phyloP scores from a whole-genome alignment of 371 early-diverging fungal genomes.

The Enteropsectra breve region DNA sequence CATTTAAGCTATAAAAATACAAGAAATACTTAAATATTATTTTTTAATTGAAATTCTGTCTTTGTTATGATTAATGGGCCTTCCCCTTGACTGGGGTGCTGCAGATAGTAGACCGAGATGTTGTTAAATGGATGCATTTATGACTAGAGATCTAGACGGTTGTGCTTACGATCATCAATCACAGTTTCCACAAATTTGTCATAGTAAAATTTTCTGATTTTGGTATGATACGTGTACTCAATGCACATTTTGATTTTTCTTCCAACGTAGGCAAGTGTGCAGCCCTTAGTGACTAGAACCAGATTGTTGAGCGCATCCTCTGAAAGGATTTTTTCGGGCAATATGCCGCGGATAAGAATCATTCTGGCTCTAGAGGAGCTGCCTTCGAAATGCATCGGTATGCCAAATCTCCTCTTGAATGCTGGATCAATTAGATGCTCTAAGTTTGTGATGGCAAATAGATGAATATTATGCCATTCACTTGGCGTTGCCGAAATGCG shows the following conservation, averaged over 20 bases:
- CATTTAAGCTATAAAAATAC: too few relatives aligned
- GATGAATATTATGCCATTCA: conserved; percentile 22
- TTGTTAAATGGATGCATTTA: too few relatives aligned
- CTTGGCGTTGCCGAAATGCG: conserved; percentile 36
- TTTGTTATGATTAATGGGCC: too few relatives aligned
- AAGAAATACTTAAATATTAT: too few relatives aligned
- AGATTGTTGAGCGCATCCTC: background rate
- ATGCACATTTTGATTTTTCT: background rate
- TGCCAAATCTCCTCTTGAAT: conserved; percentile 45
- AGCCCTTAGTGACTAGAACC: conserved; percentile 45
- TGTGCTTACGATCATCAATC: too few relatives aligned
- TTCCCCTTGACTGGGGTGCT: too few relatives aligned
- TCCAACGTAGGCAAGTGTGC: conserved; percentile 54
- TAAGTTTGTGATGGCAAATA: conserved; percentile 50
- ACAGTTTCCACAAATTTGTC: too few relatives aligned
- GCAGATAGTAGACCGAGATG: too few relatives aligned
- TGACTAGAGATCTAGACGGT: too few relatives aligned
- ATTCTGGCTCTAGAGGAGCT: conserved; percentile 25
- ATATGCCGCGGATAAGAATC: conserved; percentile 11
- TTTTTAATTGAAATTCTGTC: too few relatives aligned
- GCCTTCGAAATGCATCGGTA: conserved; percentile 23
- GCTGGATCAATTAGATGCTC: conserved; percentile 38
- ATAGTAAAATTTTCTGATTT: background rate
- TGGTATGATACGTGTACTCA: conserved; percentile 2
- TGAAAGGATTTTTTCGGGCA: background rate